These are phyloP conservation scores for Colletotrichum cereale DNA, from an alignment of 2,329 filamentous ascomycete genomes.

Conservation along the genomic window DNA sequence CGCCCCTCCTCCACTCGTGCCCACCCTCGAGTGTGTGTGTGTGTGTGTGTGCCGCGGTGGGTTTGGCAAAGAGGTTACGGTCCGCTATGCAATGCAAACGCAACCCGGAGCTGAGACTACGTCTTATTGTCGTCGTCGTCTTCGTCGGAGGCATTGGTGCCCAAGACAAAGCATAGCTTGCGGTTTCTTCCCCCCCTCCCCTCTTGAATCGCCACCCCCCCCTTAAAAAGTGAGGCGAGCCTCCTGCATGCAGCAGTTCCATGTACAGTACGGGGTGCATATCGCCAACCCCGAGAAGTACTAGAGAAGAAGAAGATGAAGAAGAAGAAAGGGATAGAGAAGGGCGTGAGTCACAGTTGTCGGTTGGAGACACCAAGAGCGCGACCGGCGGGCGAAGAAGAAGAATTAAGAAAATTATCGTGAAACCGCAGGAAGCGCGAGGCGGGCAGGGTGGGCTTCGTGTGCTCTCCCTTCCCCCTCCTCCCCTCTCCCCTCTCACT, in stretches of 20 bases:
- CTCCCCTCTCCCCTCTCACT: too few species aligned
- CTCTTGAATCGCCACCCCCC: slow-evolving; percentile 6
- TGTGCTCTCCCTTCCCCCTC: not conserved
- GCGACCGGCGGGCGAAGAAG: not conserved
- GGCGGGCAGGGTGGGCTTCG: not conserved
- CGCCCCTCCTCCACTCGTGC: not conserved
- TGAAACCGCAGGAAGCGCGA: slow-evolving; percentile 34
- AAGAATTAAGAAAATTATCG: not conserved
- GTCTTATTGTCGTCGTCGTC: not conserved
- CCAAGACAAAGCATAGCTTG: slow-evolving; percentile 13
- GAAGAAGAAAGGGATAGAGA: not conserved
- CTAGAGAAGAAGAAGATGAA: not conserved
- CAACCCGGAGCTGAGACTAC: slow-evolving; percentile 1
- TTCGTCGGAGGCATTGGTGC: slow-evolving; percentile 34
- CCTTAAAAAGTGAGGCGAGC: slow-evolving; percentile 34
- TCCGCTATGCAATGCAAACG: slow-evolving; percentile 1
- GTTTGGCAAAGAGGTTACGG: not conserved
- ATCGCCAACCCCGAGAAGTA: not conserved
- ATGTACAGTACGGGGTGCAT: slow-evolving; percentile 19
- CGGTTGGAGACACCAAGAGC: not conserved
- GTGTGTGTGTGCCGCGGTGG: slow-evolving; percentile 4
- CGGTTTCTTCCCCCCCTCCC: not conserved
- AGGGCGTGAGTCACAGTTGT: slow-evolving; percentile 16
- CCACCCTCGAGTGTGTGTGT: not conserved
- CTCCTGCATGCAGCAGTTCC: slow-evolving; percentile 25